A percentile compares a stretch with the other conserved stretches of the same genome.
Conservation (phyloP, 352 stramenopile species). For the Nothophytophthora sp. region DNA sequence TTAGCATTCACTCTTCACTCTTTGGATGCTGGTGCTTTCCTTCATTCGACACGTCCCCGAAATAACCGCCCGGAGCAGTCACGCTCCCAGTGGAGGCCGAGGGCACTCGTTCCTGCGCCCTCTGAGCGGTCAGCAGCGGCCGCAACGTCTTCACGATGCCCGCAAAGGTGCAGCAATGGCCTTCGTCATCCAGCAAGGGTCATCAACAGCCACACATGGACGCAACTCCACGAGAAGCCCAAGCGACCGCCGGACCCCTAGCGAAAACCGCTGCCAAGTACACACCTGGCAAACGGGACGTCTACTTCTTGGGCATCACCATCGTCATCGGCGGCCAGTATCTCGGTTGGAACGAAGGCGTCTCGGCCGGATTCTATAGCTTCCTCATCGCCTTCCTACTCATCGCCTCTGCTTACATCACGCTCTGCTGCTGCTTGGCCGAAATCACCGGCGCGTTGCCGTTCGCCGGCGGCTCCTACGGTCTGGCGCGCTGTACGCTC, state of each 20-base stretch:
- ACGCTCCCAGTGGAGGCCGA: too few species aligned
- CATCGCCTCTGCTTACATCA: slow-evolving; percentile 30
- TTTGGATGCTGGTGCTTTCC: too few species aligned
- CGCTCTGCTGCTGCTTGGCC: slow-evolving; percentile 29
- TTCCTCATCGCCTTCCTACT: slow-evolving; percentile 28
- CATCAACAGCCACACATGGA: background rate
- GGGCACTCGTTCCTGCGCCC: too few species aligned
- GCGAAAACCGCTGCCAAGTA: slow-evolving; percentile 11
- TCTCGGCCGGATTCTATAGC: slow-evolving; percentile 30
- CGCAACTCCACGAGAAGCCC: background rate
- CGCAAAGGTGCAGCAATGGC: slow-evolving; percentile 4
- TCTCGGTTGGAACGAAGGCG: slow-evolving; percentile 40
- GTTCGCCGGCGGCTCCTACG: slow-evolving; percentile 36
- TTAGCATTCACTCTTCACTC: too few species aligned
- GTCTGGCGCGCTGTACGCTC: slow-evolving; percentile 32
- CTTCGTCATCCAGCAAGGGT: slow-evolving; percentile 5
- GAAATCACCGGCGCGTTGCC: slow-evolving; percentile 31
- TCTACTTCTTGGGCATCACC: slow-evolving; percentile 34
- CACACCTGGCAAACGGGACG: slow-evolving; percentile 16
- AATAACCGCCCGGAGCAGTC: too few species aligned
- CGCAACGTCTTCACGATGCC: too few species aligned
- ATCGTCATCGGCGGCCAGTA: slow-evolving; percentile 48
- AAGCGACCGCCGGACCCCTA: background rate
- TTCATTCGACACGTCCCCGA: too few species aligned
- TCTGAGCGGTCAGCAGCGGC: too few species aligned